Evolutionary conservation across 2,329 filamentous ascomycete genomes (phyloP).

Genomic region (Coniochaeta sp.): DNA sequence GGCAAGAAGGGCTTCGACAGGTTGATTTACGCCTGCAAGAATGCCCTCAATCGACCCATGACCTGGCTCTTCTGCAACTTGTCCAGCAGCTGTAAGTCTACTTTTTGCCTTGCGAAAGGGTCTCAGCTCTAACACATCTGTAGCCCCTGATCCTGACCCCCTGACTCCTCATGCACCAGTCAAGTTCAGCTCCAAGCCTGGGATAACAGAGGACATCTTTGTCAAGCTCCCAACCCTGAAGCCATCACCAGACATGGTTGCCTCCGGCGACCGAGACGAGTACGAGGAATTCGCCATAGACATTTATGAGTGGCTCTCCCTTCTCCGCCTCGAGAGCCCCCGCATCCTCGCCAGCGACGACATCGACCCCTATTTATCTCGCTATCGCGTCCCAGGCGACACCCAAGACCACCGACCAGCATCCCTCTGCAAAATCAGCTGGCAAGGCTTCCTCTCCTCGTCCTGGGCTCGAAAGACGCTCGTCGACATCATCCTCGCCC

Average conservation of each 20-base stretch:
- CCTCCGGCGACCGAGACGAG: slow-evolving; percentile 33
- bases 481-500: slow-evolving; percentile 33
- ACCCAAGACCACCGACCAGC: slow-evolving; percentile 13
- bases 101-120: neutral
- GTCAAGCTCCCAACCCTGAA: slow-evolving; percentile 26
- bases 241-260: slow-evolving; percentile 22
- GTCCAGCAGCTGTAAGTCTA: slow-evolving; percentile 33
- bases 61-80: slow-evolving; percentile 76
- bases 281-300: slow-evolving; percentile 58
- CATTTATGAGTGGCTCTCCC: slow-evolving; percentile 66
- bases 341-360: slow-evolving; percentile 48
- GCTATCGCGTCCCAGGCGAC: slow-evolving; percentile 52
- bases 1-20: slow-evolving; percentile 80
- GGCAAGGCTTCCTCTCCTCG: slow-evolving; percentile 51
- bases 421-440: slow-evolving; percentile 44
- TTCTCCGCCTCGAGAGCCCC: slow-evolving; percentile 61
- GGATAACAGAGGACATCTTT: slow-evolving; percentile 17
- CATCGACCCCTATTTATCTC: slow-evolving; percentile 62
- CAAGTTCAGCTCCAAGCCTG: slow-evolving; percentile 30
- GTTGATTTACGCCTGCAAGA: slow-evolving; percentile 69
- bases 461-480: slow-evolving; percentile 44
- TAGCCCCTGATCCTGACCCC: slow-evolving; percentile 43
- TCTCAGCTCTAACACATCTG: slow-evolving; percentile 14
- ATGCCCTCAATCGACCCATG: slow-evolving; percentile 60
- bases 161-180: slow-evolving; percentile 36